Conservation (phyloP, 371 early-diverging fungal species). For the Lichtheimia ornata region DNA sequence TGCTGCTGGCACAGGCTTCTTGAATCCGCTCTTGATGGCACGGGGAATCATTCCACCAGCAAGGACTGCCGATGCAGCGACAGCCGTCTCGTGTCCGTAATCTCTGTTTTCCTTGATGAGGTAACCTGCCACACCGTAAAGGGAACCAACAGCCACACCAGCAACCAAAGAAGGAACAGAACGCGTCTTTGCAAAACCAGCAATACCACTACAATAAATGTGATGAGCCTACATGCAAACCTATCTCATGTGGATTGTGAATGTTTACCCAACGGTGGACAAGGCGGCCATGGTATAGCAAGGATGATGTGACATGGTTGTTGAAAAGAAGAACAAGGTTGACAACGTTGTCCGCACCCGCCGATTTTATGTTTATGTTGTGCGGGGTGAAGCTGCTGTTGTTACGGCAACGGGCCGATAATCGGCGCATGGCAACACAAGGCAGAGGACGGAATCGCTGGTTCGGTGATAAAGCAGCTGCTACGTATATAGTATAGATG, state of each 20-base stretch:
- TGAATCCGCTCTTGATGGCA: constrained; percentile 46
- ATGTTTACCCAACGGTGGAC: constrained; percentile 27
- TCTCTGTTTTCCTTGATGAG: constrained; percentile 64
- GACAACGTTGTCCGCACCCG: too few species aligned
- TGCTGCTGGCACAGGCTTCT: constrained; percentile 46
- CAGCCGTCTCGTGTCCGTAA: constrained; percentile 68
- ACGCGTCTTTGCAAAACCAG: constrained; percentile 60
- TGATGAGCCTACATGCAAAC: not conserved
- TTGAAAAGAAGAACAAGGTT: not conserved
- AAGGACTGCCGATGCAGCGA: constrained; percentile 57
- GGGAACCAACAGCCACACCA: constrained; percentile 62
- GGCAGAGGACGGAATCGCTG: too few species aligned
- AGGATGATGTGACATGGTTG: constrained; percentile 42
- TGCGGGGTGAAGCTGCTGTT: too few species aligned
- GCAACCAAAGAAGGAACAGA: constrained; percentile 67
- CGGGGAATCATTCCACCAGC: constrained; percentile 64
- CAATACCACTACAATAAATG: constrained; percentile 52
- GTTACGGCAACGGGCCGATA: too few species aligned
- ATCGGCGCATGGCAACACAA: too few species aligned
- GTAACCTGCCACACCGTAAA: constrained; percentile 62
- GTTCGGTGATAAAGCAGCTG: too few species aligned
- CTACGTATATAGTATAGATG: too few species aligned
- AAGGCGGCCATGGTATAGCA: constrained; percentile 48
- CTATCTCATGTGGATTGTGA: not conserved
- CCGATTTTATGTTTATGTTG: too few species aligned